A percentile compares a stretch with the other conserved stretches of the same genome.
These are phyloP conservation scores for Orbilia ellipsospora DNA, from an alignment of 2,329 filamentous ascomycete species.

Conservation along the genomic window DNA sequence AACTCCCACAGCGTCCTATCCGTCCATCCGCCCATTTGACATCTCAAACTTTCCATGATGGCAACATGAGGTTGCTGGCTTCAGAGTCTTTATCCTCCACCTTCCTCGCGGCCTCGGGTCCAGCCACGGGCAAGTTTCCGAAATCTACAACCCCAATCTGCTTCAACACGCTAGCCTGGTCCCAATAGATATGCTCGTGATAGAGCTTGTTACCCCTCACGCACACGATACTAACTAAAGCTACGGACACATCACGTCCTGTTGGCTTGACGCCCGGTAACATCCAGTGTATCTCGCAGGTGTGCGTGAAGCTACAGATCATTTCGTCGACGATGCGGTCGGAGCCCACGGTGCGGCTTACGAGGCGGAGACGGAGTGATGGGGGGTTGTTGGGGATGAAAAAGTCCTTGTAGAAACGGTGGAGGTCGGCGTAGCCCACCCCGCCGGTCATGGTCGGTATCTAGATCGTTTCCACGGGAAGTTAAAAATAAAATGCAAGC, in stretches of 20 bases:
- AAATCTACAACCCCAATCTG: slow-evolving; percentile 70
- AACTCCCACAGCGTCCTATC: not conserved
- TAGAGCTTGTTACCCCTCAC: slow-evolving; percentile 75
- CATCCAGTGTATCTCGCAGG: slow-evolving; percentile 74
- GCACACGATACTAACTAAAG: slow-evolving; percentile 74
- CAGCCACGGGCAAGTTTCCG: slow-evolving; percentile 56
- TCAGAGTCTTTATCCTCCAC: slow-evolving; percentile 52
- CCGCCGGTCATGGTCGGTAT: slow-evolving; percentile 70
- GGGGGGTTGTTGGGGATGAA: slow-evolving; percentile 79
- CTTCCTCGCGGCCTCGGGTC: slow-evolving; percentile 56
- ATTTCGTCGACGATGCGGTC: slow-evolving; percentile 80
- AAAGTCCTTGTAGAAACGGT: slow-evolving; percentile 76
- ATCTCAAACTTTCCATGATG: slow-evolving; percentile 1
- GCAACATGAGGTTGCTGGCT: slow-evolving; percentile 32
- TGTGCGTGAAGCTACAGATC: slow-evolving; percentile 73
- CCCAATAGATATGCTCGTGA: slow-evolving; percentile 78
- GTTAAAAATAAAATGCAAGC: too few relatives aligned
- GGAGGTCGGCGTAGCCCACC: slow-evolving; percentile 72
- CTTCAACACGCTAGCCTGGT: slow-evolving; percentile 72
- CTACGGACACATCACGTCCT: slow-evolving; percentile 68
- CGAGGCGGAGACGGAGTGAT: slow-evolving; percentile 74
- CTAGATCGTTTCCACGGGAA: not conserved
- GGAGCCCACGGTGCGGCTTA: slow-evolving; percentile 77
- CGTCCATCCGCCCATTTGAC: too few relatives aligned
- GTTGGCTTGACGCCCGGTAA: slow-evolving; percentile 72